Conservation (phyloP, 352 stramenopile species). For the Blastocystis sp. region DNA sequence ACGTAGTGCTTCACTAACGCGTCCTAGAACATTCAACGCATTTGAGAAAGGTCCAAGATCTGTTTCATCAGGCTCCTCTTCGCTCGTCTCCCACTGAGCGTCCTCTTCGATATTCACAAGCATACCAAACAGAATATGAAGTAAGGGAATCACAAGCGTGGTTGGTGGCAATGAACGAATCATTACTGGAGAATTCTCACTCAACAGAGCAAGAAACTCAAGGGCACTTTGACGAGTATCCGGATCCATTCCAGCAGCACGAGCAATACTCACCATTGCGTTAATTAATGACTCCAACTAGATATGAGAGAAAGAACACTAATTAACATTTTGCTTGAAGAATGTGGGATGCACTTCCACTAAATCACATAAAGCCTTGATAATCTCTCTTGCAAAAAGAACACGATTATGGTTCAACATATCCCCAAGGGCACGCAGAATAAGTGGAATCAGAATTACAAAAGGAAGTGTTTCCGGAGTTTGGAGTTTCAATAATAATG, state of each 20-base stretch:
- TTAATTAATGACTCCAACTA: constrained; percentile 66
- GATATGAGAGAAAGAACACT: not conserved
- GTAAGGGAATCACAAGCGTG: constrained; percentile 18
- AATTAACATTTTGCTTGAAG: constrained; percentile 65
- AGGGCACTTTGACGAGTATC: constrained; percentile 48
- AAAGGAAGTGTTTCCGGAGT: constrained; percentile 45
- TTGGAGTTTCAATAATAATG: constrained; percentile 36
- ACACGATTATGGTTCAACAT: constrained; percentile 49
- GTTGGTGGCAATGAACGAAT: constrained; percentile 40
- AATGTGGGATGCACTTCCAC: constrained; percentile 61
- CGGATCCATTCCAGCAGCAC: not conserved
- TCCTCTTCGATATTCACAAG: constrained; percentile 36
- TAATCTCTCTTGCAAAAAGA: constrained; percentile 48
- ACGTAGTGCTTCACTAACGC: constrained; percentile 1
- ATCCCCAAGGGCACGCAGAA: constrained; percentile 40
- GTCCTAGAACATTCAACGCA: constrained; percentile 11
- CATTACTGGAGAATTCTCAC: constrained; percentile 32
- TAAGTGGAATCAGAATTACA: constrained; percentile 63
- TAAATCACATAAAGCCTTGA: constrained; percentile 36
- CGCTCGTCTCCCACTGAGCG: constrained; percentile 1
- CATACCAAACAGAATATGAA: constrained; percentile 43
- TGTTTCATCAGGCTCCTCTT: constrained; percentile 47
- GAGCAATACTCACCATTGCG: constrained; percentile 61
- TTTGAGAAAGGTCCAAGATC: constrained; percentile 10
- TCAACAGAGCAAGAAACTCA: constrained; percentile 63